These are phyloP conservation scores for Tylopilus rubrobrunneus DNA, from an alignment of 768 basidiomycete species.

Conservation along the genomic window DNA sequence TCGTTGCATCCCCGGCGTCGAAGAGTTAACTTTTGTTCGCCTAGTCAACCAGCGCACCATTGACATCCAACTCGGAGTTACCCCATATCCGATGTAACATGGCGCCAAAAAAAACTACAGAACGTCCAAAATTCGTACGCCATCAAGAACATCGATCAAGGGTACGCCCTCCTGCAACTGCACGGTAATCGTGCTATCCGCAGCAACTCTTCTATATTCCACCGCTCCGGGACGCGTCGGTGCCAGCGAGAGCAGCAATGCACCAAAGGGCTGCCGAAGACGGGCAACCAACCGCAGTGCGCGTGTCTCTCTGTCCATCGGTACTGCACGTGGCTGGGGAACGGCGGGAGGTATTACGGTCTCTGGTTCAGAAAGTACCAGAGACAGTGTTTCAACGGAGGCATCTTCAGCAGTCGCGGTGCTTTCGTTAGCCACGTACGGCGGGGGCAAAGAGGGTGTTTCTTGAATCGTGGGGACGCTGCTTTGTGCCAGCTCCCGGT, in stretches of 20 bases:
- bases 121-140: neutral
- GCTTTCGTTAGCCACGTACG: too few species aligned
- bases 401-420: neutral
- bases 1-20: too few species aligned
- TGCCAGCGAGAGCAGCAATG: neutral
- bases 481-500: neutral
- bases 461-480: neutral
- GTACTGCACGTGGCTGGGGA: too few species aligned
- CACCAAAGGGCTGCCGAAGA: neutral
- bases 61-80: too few species aligned
- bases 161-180: neutral
- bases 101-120: neutral
- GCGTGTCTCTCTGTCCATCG: neutral
- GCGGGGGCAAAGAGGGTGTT: too few species aligned
- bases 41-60: too few species aligned
- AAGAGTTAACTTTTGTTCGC: too few species aligned
- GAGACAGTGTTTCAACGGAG: too few species aligned
- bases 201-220: neutral
- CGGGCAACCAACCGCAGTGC: neutral
- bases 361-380: too few species aligned
- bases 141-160: neutral
- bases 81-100: too few species aligned
- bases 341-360: neutral
- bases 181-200: neutral
- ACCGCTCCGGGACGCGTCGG: too few species aligned